Evolutionary conservation across 768 basidiomycete genomes (phyloP).

Genomic region (Collybiopsis luxurians): DNA sequence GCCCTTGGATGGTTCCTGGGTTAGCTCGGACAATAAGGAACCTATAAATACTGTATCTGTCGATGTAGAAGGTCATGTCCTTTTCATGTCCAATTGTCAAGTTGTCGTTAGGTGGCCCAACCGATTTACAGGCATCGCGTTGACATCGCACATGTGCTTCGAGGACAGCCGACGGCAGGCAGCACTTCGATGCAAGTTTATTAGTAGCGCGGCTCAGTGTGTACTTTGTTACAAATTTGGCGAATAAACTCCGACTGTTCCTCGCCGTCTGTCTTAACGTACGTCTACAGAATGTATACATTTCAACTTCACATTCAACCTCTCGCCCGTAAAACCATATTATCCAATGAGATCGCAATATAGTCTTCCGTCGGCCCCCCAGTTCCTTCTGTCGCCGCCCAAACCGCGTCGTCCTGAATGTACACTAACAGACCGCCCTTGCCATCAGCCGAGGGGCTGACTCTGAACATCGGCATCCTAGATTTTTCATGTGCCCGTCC

Average conservation of each 20-base stretch:
- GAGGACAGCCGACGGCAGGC: too few species aligned
- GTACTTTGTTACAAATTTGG: too few species aligned
- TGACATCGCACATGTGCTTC: too few species aligned
- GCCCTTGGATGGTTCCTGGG: constrained; percentile 4
- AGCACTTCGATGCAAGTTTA: too few species aligned
- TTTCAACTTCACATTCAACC: too few species aligned
- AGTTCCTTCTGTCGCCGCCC: constrained; percentile 57
- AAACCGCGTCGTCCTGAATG: constrained; percentile 91
- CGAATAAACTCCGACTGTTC: too few species aligned
- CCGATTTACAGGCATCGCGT: too few species aligned
- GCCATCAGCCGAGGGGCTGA: constrained; percentile 76
- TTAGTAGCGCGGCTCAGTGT: too few species aligned
- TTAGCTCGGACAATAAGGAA: constrained; percentile 1
- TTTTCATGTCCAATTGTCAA: not conserved
- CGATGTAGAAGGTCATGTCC: too few species aligned
- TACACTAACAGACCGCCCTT: constrained; percentile 88
- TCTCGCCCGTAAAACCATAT: constrained; percentile 73
- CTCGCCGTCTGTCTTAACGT: too few species aligned
- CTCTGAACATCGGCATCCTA: constrained; percentile 86
- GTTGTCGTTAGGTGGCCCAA: too few species aligned
- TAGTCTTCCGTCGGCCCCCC: constrained; percentile 58
- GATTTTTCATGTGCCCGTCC: constrained; percentile 83
- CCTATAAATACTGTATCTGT: constrained; percentile 4
- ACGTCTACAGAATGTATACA: too few species aligned
- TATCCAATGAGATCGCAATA: constrained; percentile 79